These are phyloP conservation scores for Podospora appendiculata DNA, from an alignment of 495 filamentous ascomycete genomes.

Conservation along the genomic window DNA sequence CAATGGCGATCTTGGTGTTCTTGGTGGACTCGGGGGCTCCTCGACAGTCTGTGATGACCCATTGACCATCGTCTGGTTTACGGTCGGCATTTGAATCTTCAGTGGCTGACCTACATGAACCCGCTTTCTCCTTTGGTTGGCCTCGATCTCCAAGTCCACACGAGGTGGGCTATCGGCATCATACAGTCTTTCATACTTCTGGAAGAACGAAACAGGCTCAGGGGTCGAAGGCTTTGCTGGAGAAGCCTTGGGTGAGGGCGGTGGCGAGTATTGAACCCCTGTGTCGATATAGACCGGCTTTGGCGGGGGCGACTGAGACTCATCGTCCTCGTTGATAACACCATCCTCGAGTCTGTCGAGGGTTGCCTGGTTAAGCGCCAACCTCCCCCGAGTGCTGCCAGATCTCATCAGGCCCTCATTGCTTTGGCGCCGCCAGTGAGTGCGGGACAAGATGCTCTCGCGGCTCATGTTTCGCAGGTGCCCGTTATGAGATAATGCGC, in stretches of 20 bases:
- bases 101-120: conserved; percentile 38
- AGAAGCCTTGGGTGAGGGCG: conserved; percentile 57
- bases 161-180: conserved; percentile 35
- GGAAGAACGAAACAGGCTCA: conserved; percentile 21
- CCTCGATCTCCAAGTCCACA: conserved; percentile 53
- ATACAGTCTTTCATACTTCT: conserved; percentile 25
- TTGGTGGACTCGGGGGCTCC: conserved; percentile 59
- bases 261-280: conserved; percentile 78
- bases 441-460: conserved; percentile 29
- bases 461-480: conserved; percentile 31
- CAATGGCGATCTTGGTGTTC: conserved; percentile 51
- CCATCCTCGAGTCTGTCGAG: conserved; percentile 42
- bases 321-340: conserved; percentile 43
- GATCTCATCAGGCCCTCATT: conserved; percentile 43
- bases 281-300: conserved; percentile 53
- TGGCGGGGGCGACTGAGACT: conserved; percentile 14
- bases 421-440: conserved; percentile 41
- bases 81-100: conserved; percentile 25
- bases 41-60: conserved; percentile 63
- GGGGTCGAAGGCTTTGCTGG: conserved; percentile 31
- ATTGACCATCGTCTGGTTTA: conserved; percentile 54
- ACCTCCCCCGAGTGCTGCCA: conserved; percentile 38
- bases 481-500: conserved; percentile 33
- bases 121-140: conserved; percentile 64
- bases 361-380: conserved; percentile 39